These are phyloP conservation scores for Coemansia sp. DNA, from an alignment of 192 early-diverging fungal species.

Conservation along the genomic window DNA sequence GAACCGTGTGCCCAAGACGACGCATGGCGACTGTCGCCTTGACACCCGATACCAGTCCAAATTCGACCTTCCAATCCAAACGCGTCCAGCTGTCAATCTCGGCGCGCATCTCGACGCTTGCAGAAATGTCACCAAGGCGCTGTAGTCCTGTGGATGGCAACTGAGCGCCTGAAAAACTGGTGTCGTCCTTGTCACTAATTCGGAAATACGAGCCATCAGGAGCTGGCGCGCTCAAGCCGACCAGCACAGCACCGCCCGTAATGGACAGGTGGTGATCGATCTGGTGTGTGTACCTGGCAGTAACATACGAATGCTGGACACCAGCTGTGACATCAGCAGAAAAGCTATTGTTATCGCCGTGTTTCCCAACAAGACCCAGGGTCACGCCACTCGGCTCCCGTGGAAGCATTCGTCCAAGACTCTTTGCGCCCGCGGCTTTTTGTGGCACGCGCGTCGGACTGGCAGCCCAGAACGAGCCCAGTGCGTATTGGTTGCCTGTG, in stretches of 20 bases:
- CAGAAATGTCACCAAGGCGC: constrained; percentile 14
- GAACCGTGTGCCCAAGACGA: constrained; percentile 67
- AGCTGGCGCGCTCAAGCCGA: constrained; percentile 11
- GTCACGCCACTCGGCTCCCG: constrained; percentile 26
- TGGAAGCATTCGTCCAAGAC: neutral
- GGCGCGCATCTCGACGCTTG: constrained; percentile 14
- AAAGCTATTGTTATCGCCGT: constrained; percentile 7
- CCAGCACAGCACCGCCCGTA: constrained; percentile 2
- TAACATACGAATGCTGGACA: constrained; percentile 17
- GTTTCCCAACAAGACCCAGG: constrained; percentile 8
- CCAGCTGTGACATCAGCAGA: constrained; percentile 15
- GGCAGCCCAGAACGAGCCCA: constrained; percentile 26
- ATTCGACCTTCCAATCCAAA: constrained; percentile 60
- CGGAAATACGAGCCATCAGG: constrained; percentile 2
- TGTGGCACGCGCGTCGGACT: constrained; percentile 13
- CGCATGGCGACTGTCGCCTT: constrained; percentile 59
- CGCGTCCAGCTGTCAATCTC: constrained; percentile 42
- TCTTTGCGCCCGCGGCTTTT: neutral
- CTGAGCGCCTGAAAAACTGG: neutral
- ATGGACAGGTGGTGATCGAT: constrained; percentile 37
- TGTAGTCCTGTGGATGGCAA: neutral
- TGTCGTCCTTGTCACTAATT: constrained; percentile 6
- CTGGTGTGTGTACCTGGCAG: constrained; percentile 13
- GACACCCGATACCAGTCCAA: constrained; percentile 62
- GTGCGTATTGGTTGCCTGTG: constrained; percentile 61